These are phyloP conservation scores for Apiospora arundinis DNA, from an alignment of 2,329 filamentous ascomycete species.

Conservation along the genomic window DNA sequence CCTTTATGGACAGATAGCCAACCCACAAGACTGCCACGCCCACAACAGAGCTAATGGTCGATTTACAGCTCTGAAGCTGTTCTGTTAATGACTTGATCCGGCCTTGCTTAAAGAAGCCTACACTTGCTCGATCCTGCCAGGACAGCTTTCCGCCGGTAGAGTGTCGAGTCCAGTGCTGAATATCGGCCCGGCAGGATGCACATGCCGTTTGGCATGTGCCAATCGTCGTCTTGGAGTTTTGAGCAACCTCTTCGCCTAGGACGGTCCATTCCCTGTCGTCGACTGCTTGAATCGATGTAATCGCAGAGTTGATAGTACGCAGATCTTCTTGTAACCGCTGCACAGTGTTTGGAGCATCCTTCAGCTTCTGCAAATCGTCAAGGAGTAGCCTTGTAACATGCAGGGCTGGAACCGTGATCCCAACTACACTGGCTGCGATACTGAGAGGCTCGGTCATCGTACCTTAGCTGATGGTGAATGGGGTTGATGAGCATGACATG, in stretches of 20 bases:
- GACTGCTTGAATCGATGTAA: constrained; percentile 9
- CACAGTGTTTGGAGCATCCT: neutral
- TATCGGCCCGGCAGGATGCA: neutral
- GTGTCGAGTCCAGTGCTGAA: constrained; percentile 15
- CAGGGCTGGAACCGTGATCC: constrained; percentile 12
- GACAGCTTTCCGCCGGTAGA: constrained; percentile 6
- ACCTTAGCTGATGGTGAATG: too few species aligned
- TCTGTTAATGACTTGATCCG: constrained; percentile 17
- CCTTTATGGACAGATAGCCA: neutral
- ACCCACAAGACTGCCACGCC: neutral
- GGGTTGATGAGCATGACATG: too few species aligned
- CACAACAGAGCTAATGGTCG: neutral
- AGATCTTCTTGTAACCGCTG: neutral
- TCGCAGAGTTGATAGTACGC: neutral
- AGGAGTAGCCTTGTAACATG: constrained; percentile 12
- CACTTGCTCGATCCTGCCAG: neutral
- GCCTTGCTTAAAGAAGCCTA: constrained; percentile 14
- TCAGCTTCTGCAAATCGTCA: constrained; percentile 10
- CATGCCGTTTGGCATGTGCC: neutral
- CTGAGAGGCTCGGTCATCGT: constrained; percentile 12
- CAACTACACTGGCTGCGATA: neutral
- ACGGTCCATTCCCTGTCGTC: constrained; percentile 1
- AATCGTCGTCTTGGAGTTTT: constrained; percentile 10
- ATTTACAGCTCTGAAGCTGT: constrained; percentile 18
- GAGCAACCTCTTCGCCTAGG: constrained; percentile 3